Evolutionary conservation across 176 grass and related monocot genomes (phyloP), one percentile per base, ranked within the genome.

Genomic region (Chloris gayana): DNA sequence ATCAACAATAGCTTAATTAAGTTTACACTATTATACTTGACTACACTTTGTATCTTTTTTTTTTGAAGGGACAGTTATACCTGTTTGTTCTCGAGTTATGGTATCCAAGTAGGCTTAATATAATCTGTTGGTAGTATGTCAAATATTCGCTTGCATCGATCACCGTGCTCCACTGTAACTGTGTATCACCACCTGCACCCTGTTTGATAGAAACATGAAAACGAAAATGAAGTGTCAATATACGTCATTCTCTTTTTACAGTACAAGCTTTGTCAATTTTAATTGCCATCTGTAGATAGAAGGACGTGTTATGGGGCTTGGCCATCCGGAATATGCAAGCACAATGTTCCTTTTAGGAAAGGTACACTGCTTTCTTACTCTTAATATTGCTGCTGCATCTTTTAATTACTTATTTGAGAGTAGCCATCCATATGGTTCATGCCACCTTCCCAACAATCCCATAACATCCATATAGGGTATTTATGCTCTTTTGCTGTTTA

Each of bases 261-360:
- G 7, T 82, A 64, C 78, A 53, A 21, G 54, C 60, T 72, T 64
- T 47, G 29, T 84, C 38, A 34, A 18, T 45, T 81, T 51, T 66
- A 59, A 70, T 80, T 79, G 37, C 24, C 41, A 39, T 87, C 59
- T 89, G 70, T 77, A 98, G 95, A 89, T 98, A 73, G 82, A 98
- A 81, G 92, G 90, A 46, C 81, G 86, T 64, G 90, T 93, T 85
- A 66, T 98, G 84, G 92, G 92, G 38, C 14, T 85, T 56, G 87
- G 83, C 53, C 79, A 98, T 68, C 77, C 78, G 79, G 92, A 98
- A 14, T 98, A 95, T 91, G 78, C 95, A 79, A 83, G 72, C 56
- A 95, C 95, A 77, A 85, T 98, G 88, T 88, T 93, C 83, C 88
- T 87, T 87, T 88, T 98, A 44, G 95, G 85, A 78, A 98, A 80